Evolutionary conservation across 768 basidiomycete genomes (phyloP).

Genomic region (Tremella fuciformis): DNA sequence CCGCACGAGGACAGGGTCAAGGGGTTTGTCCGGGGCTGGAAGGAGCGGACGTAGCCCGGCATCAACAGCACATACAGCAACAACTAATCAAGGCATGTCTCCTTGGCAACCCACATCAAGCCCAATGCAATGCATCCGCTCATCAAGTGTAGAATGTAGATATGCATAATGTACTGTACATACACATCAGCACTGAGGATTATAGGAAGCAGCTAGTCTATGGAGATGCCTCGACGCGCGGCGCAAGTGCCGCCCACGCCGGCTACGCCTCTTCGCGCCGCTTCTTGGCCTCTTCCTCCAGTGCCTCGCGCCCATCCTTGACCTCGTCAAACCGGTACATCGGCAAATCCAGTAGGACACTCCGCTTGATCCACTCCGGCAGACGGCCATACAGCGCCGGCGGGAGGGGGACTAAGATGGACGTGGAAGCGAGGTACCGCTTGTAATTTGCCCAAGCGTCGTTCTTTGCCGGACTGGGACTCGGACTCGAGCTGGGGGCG

Average conservation of each 20-base stretch:
- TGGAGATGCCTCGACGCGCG: too few relatives aligned
- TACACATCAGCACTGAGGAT: too few relatives aligned
- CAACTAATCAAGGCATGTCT: too few relatives aligned
- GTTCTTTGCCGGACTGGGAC: slow-evolving; percentile 12
- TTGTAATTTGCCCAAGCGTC: slow-evolving; percentile 55
- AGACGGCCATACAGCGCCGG: slow-evolving; percentile 59
- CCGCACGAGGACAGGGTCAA: background rate
- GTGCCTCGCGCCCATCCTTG: slow-evolving; percentile 56
- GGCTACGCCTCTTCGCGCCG: background rate
- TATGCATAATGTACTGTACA: too few relatives aligned
- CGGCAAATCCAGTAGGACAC: slow-evolving; percentile 63
- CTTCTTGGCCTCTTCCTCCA: slow-evolving; percentile 48
- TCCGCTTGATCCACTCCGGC: slow-evolving; percentile 59
- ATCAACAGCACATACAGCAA: too few relatives aligned
- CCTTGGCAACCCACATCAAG: too few relatives aligned
- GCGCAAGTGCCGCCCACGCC: too few relatives aligned
- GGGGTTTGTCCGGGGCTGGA: too few relatives aligned
- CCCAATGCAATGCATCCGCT: too few relatives aligned
- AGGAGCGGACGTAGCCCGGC: too few relatives aligned
- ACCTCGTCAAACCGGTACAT: slow-evolving; percentile 62
- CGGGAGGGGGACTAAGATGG: slow-evolving; percentile 64
- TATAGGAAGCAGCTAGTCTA: too few relatives aligned
- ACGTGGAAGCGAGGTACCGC: slow-evolving; percentile 60
- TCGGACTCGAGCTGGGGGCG: background rate
- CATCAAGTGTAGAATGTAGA: too few relatives aligned